A percentile compares a stretch with the other conserved stretches of the same genome.
Evolutionary conservation across 116 monocot species (phyloP).

Genomic region (Zostera marina): DNA sequence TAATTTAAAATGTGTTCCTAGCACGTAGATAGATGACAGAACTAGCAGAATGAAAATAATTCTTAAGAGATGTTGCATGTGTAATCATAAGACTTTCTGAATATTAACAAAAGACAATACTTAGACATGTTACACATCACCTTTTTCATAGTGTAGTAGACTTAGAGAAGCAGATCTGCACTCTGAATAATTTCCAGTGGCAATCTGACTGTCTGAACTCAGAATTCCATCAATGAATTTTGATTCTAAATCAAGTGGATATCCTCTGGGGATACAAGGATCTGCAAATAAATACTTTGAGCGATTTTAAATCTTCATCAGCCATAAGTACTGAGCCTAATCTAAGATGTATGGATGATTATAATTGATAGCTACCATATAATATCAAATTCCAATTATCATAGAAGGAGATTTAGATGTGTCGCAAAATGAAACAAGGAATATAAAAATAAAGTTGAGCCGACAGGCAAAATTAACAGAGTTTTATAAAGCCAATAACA

Average conservation of each 20-base stretch:
- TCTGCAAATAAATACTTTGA: constrained; percentile 20
- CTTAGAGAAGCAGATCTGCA: constrained; percentile 64
- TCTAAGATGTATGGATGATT: too few relatives aligned
- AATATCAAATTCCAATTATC: too few relatives aligned
- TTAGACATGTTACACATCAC: constrained; percentile 15
- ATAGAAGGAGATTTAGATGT: too few relatives aligned
- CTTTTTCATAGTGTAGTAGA: constrained; percentile 67
- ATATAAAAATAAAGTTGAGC: too few relatives aligned
- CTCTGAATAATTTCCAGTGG: constrained; percentile 68
- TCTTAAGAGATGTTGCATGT: neutral
- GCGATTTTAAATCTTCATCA: neutral
- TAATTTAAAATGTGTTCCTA: too few relatives aligned
- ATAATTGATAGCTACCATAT: too few relatives aligned
- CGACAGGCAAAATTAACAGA: too few relatives aligned
- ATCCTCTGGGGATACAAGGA: constrained; percentile 81
- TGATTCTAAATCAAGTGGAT: constrained; percentile 12
- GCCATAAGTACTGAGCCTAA: neutral
- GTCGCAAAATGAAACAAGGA: too few relatives aligned
- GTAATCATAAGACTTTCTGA: neutral
- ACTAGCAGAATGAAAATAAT: too few relatives aligned
- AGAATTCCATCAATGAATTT: constrained; percentile 8
- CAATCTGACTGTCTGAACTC: constrained; percentile 10
- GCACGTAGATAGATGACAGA: too few relatives aligned
- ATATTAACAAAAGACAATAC: neutral
- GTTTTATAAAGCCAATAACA: neutral